Evolutionary conservation across 805 yeast species (phyloP).

Genomic region (Isabelozyma heimii): DNA sequence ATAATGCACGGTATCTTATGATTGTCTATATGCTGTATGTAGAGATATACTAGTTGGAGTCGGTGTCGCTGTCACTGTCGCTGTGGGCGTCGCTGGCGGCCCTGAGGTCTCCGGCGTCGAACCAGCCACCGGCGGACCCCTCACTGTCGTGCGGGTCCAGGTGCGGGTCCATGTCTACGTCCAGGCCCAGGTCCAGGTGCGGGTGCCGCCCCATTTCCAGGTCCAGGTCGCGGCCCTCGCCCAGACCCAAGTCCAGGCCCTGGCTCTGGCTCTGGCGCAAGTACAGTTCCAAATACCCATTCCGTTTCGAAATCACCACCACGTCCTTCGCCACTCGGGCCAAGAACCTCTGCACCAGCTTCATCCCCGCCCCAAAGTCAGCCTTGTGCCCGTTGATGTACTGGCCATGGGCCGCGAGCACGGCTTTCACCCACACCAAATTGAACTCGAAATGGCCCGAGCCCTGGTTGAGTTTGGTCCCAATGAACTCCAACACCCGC

Average conservation of each 20-base stretch:
- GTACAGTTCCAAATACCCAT: slow-evolving; percentile 54
- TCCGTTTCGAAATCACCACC: slow-evolving; percentile 50
- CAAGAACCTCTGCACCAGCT: slow-evolving; percentile 73
- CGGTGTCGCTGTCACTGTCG: neutral
- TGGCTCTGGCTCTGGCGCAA: slow-evolving; percentile 25
- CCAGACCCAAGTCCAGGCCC: slow-evolving; percentile 13
- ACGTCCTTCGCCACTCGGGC: slow-evolving; percentile 73
- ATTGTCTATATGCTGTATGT: neutral
- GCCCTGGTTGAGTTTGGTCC: slow-evolving; percentile 46
- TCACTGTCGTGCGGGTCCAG: slow-evolving; percentile 14
- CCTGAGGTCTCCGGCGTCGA: slow-evolving; percentile 19
- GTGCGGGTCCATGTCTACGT: slow-evolving; percentile 5
- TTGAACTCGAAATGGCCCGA: slow-evolving; percentile 84
- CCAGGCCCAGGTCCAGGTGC: slow-evolving; percentile 27
- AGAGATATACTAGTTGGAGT: neutral
- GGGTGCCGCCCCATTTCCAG: slow-evolving; percentile 26
- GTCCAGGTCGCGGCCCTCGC: slow-evolving; percentile 20
- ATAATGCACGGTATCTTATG: no score
- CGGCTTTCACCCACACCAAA: slow-evolving; percentile 72
- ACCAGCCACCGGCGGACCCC: slow-evolving; percentile 32
- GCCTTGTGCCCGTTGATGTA: slow-evolving; percentile 63
- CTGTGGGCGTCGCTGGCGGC: neutral
- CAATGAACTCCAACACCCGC: slow-evolving; percentile 66
- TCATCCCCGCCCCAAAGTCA: slow-evolving; percentile 59
- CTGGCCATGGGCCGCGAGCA: slow-evolving; percentile 73